Percentiles rank a stretch among this genome's conserved stretches.
Conservation (phyloP, 2,329 filamentous ascomycete genomes). For the Colletotrichum sp. region DNA sequence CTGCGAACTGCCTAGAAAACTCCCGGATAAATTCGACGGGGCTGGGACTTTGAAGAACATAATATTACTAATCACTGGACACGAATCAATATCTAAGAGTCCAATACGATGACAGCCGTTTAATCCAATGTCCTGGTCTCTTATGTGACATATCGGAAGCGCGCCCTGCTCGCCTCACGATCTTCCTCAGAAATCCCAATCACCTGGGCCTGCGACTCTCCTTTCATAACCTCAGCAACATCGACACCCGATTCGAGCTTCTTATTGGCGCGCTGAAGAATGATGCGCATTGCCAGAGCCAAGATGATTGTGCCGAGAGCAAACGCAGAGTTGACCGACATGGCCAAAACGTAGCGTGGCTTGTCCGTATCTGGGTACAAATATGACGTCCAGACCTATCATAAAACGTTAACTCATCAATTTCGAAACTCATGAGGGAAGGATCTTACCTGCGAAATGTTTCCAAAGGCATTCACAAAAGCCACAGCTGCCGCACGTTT, state of each 20-base stretch:
- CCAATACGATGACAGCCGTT: too few species aligned
- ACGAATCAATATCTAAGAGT: too few species aligned
- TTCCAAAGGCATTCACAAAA: background rate
- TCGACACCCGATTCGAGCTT: background rate
- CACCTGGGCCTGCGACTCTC: background rate
- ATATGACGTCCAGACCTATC: background rate
- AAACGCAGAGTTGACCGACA: background rate
- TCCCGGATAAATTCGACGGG: too few species aligned
- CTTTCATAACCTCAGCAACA: background rate
- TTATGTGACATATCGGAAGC: background rate
- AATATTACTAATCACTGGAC: too few species aligned
- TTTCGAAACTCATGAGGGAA: background rate
- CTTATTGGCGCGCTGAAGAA: background rate
- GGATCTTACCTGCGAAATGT: background rate
- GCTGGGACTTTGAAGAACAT: too few species aligned
- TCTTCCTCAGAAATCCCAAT: background rate
- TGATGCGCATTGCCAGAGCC: background rate
- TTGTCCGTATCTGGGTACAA: background rate
- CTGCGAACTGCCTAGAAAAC: too few species aligned
- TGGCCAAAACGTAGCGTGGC: background rate
- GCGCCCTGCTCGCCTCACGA: background rate
- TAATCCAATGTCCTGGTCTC: too few species aligned
- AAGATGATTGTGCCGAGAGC: background rate
- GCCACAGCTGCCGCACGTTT: background rate
- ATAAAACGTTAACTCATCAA: background rate